These are phyloP conservation scores for Colletotrichum liriopes DNA, from an alignment of 2,329 filamentous ascomycete species.

Conservation along the genomic window DNA sequence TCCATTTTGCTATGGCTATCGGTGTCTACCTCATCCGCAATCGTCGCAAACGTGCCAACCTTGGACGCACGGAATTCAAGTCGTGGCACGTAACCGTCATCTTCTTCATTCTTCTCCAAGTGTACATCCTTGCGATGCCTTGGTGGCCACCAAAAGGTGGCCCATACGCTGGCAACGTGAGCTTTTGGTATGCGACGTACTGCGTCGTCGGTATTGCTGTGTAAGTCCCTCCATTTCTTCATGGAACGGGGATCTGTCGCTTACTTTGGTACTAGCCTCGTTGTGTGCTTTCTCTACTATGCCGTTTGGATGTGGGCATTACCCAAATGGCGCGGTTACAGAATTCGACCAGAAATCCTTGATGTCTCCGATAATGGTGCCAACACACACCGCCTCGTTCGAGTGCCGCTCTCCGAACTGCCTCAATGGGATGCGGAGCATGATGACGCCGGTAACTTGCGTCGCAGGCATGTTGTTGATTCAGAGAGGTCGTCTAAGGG, in stretches of 20 bases:
- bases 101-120: conserved; percentile 73
- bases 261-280: conserved; percentile 55
- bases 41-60: conserved; percentile 65
- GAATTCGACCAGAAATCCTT: conserved; percentile 69
- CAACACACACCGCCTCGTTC: conserved; percentile 64
- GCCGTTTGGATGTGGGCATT: conserved; percentile 71
- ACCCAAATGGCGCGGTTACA: conserved; percentile 67
- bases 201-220: conserved; percentile 75
- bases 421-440: conserved; percentile 71
- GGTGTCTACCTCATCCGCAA: conserved; percentile 73
- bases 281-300: conserved; percentile 71
- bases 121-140: conserved; percentile 79
- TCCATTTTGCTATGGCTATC: conserved; percentile 69
- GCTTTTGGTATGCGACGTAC: conserved; percentile 83
- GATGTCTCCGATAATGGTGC: conserved; percentile 60
- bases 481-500: conserved; percentile 24
- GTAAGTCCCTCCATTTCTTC: conserved; percentile 58
- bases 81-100: conserved; percentile 72
- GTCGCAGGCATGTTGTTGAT: conserved; percentile 31
- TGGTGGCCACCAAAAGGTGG: conserved; percentile 79
- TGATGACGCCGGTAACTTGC: conserved; percentile 61
- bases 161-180: conserved; percentile 74
- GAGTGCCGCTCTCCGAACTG: conserved; percentile 66
- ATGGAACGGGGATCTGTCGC: accelerated
- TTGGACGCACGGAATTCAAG: conserved; percentile 66